A percentile compares a stretch with the other conserved stretches of the same genome.
Conservation (phyloP, 2,329 filamentous ascomycete species). For the Penicillium sp. region DNA sequence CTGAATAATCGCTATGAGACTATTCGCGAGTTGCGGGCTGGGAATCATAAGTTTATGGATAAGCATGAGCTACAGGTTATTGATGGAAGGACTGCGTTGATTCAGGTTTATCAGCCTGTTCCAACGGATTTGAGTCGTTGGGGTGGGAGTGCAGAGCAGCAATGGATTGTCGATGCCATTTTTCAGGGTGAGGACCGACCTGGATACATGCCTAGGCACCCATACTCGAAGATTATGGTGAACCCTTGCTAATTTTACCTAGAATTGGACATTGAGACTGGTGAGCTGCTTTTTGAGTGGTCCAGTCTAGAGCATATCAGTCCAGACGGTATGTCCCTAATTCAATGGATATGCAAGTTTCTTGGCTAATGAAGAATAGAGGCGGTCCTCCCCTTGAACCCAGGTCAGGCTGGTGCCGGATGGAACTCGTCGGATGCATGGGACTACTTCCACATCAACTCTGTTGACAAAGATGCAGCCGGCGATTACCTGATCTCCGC, state of each 20-base stretch:
- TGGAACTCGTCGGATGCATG: slow-evolving; percentile 44
- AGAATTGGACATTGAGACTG: slow-evolving; percentile 53
- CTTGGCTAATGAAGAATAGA: slow-evolving; percentile 31
- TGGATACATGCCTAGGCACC: not conserved
- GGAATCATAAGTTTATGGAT: slow-evolving; percentile 49
- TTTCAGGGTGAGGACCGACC: slow-evolving; percentile 48
- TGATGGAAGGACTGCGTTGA: slow-evolving; percentile 54
- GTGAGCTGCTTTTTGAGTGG: slow-evolving; percentile 61
- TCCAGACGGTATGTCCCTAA: slow-evolving; percentile 44
- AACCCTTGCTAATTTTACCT: not conserved
- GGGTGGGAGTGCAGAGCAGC: slow-evolving; percentile 50
- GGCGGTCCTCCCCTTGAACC: slow-evolving; percentile 48
- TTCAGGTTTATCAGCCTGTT: slow-evolving; percentile 56
- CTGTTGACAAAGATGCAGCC: slow-evolving; percentile 40
- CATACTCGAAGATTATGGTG: not conserved
- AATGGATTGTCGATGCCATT: slow-evolving; percentile 58
- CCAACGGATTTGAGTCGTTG: slow-evolving; percentile 47
- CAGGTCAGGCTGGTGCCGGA: slow-evolving; percentile 44
- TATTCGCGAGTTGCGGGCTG: slow-evolving; percentile 53
- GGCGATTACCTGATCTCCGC: slow-evolving; percentile 53
- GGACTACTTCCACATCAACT: slow-evolving; percentile 56
- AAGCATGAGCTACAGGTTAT: slow-evolving; percentile 59
- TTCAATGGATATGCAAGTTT: not conserved
- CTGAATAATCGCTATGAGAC: slow-evolving; percentile 58
- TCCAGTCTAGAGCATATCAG: slow-evolving; percentile 57